phyloP scores from a whole-genome alignment of 768 basidiomycete species.

The Trametes maxima region DNA sequence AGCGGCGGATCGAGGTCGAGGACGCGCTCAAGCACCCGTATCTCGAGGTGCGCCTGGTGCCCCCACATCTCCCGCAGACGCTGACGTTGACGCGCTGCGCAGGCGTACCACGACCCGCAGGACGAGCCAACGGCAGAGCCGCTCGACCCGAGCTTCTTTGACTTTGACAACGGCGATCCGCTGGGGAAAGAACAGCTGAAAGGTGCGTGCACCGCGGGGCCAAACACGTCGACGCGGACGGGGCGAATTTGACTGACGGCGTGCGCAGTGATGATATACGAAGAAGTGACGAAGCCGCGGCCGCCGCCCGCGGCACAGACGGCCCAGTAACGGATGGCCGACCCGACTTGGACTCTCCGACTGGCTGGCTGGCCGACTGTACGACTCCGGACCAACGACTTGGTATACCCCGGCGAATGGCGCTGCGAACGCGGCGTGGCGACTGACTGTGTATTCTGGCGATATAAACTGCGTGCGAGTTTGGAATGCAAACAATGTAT shows the following conservation, averaged over 20 bases:
- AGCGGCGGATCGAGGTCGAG: constrained; percentile 83
- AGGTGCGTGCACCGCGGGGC: constrained; percentile 41
- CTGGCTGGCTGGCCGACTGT: background rate
- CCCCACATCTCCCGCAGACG: background rate
- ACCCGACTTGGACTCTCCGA: background rate
- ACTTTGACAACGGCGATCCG: constrained; percentile 74
- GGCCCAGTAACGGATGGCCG: constrained; percentile 6
- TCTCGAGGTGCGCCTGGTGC: constrained; percentile 56
- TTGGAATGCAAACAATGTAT: constrained; percentile 4
- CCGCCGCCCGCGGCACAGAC: background rate
- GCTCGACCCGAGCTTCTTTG: constrained; percentile 77
- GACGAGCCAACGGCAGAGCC: constrained; percentile 86
- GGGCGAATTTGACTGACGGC: background rate
- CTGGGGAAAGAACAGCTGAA: constrained; percentile 70
- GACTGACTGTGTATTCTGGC: constrained; percentile 9
- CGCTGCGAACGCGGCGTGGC: background rate
- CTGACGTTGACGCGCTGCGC: background rate
- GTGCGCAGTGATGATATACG: constrained; percentile 35
- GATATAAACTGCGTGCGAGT: background rate
- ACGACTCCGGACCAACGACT: background rate
- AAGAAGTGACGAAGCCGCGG: constrained; percentile 36
- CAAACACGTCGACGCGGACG: too few relatives aligned
- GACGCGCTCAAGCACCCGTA: constrained; percentile 91
- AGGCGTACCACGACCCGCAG: constrained; percentile 87
- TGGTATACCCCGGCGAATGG: constrained; percentile 10